Conservation (phyloP, 164 flowering plant genomes). For the Vitis riparia region DNA sequence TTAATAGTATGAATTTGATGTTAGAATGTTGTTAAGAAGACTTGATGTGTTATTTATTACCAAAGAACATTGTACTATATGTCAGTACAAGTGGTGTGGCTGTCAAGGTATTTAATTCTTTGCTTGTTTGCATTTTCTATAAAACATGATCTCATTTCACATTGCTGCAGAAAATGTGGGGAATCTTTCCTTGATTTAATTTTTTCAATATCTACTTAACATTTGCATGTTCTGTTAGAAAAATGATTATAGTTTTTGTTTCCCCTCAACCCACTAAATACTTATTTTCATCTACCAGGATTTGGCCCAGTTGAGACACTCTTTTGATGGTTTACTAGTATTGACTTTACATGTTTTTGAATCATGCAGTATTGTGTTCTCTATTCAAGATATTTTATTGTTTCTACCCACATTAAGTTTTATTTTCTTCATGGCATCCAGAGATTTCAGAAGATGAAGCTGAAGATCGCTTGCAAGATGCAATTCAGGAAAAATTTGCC, state of each 20-base stretch:
- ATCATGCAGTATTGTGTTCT: neutral
- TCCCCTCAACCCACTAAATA: neutral
- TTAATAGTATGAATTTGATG: neutral
- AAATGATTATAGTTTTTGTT: neutral
- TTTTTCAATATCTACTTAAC: neutral
- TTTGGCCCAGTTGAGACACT: too few species aligned
- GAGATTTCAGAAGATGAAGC: constrained; percentile 97
- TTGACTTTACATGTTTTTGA: neutral
- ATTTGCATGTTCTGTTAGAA: neutral
- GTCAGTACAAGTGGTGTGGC: neutral
- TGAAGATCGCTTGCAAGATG: constrained; percentile 89
- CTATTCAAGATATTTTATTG: neutral
- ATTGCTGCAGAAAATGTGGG: neutral
- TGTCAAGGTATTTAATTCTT: neutral
- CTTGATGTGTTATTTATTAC: too few species aligned
- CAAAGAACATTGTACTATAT: too few species aligned
- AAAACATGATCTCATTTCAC: neutral
- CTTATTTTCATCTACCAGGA: neutral
- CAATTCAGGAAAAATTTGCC: constrained; percentile 89
- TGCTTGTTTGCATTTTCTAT: neutral
- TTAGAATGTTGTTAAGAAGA: neutral
- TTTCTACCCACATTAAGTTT: constrained; percentile 1
- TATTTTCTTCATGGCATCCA: constrained; percentile 32
- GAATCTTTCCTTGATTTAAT: neutral
- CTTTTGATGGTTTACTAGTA: neutral